Percentiles rank a stretch among this genome's conserved stretches.
phyloP scores from a whole-genome alignment of 1,284 basidiomycete genomes.

The Pterulicium gracile region DNA sequence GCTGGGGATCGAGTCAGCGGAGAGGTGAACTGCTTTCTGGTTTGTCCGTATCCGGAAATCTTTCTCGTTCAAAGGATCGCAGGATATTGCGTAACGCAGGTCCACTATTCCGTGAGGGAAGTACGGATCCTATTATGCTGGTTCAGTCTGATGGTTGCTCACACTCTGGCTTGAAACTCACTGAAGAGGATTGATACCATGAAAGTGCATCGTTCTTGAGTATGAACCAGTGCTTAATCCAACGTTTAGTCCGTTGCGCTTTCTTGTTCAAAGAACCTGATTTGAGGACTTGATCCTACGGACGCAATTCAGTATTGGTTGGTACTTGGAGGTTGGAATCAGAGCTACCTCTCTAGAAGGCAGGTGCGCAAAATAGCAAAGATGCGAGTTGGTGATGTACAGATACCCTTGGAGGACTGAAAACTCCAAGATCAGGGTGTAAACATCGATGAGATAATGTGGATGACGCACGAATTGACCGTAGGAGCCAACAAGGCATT shows the following conservation, averaged over 20 bases:
- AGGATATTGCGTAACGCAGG: constrained; percentile 83
- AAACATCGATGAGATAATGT: constrained; percentile 3
- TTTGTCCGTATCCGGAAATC: constrained; percentile 75
- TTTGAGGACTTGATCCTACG: constrained; percentile 77
- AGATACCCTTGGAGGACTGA: constrained; percentile 92
- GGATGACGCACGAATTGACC: constrained; percentile 67
- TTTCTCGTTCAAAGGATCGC: constrained; percentile 67
- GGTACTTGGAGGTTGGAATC: too few species aligned
- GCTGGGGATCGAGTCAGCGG: constrained; percentile 71
- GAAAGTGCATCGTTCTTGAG: constrained; percentile 88
- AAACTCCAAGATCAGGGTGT: constrained; percentile 9
- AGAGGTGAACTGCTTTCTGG: constrained; percentile 62
- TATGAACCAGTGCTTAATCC: constrained; percentile 90
- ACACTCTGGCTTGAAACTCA: constrained; percentile 23
- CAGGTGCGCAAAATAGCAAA: constrained; percentile 97
- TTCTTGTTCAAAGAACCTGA: constrained; percentile 81
- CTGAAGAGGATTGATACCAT: constrained; percentile 91
- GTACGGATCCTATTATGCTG: constrained; percentile 69
- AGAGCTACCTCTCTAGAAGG: constrained; percentile 67
- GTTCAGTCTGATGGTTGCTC: constrained; percentile 5
- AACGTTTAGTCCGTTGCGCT: constrained; percentile 76
- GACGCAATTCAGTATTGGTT: constrained; percentile 10
- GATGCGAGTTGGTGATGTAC: constrained; percentile 84
- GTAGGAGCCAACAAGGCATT: constrained; percentile 82
- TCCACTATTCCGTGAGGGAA: constrained; percentile 94